These are phyloP conservation scores for Chenopodium berlandieri DNA, from an alignment of 148 eudicot species.

Conservation along the genomic window DNA sequence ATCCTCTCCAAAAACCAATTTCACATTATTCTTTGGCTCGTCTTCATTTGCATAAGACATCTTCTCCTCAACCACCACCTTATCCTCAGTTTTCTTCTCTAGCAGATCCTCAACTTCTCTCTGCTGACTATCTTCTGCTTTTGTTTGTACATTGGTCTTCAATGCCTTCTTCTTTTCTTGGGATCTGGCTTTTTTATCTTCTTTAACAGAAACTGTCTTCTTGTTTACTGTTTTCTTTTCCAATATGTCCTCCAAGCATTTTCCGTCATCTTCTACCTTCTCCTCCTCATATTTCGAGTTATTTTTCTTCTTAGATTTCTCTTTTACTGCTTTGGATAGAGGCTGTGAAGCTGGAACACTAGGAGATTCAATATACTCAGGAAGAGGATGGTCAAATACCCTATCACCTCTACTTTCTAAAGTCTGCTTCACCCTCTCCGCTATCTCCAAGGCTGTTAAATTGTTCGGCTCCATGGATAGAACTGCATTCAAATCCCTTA, in stretches of 20 bases:
- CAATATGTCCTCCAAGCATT: constrained; percentile 1
- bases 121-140: constrained; percentile 17
- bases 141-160: constrained; percentile 19
- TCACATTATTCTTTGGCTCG: constrained; percentile 51
- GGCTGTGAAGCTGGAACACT: constrained; percentile 24
- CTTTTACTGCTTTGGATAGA: constrained; percentile 31
- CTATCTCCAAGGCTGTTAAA: constrained; percentile 77
- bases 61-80: constrained; percentile 76
- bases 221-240: constrained; percentile 18
- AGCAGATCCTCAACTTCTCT: constrained; percentile 25
- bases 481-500: constrained; percentile 63
- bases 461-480: constrained; percentile 75
- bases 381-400: constrained; percentile 44
- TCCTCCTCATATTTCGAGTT: constrained; percentile 25
- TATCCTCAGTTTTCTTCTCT: constrained; percentile 60
- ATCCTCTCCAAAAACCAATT: constrained; percentile 88
- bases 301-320: constrained; percentile 40
- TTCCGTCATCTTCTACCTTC: not conserved
- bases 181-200: constrained; percentile 25
- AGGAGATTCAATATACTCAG: constrained; percentile 48
- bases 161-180: constrained; percentile 32
- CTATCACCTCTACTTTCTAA: constrained; percentile 38
- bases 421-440: constrained; percentile 55
- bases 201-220: constrained; percentile 33
- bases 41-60: constrained; percentile 35